phyloP scores from a whole-genome alignment of 768 basidiomycete species.

The Chalciporus chontae region DNA sequence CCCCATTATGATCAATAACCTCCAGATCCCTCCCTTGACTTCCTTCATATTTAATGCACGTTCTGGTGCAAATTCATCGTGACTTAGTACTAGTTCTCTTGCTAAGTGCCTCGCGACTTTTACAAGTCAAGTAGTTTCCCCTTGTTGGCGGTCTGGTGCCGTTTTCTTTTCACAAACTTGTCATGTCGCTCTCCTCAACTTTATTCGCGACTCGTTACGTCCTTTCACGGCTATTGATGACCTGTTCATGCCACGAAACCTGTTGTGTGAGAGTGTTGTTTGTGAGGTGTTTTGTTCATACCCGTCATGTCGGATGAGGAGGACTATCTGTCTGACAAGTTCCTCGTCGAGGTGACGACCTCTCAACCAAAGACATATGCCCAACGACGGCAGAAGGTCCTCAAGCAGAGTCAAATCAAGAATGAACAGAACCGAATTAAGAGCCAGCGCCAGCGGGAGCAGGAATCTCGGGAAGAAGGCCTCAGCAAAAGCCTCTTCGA shows the following conservation, averaged over 20 bases:
- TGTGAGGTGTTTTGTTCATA: conserved; percentile 20
- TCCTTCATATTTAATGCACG: conserved; percentile 27
- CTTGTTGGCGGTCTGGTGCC: conserved; percentile 43
- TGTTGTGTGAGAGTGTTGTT: conserved; percentile 3
- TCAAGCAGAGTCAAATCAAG: conserved; percentile 53
- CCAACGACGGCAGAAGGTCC: conserved; percentile 65
- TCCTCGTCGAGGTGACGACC: conserved; percentile 46
- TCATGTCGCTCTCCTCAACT: conserved; percentile 31
- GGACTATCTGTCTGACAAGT: conserved; percentile 89
- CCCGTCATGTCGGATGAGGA: conserved; percentile 65
- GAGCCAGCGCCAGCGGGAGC: conserved; percentile 59
- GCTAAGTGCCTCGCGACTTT: conserved; percentile 39
- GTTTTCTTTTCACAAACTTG: conserved; percentile 32
- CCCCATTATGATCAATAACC: conserved; percentile 9
- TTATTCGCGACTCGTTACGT: conserved; percentile 24
- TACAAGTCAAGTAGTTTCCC: conserved; percentile 28
- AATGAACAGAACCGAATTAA: conserved; percentile 68
- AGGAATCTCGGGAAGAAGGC: conserved; percentile 74
- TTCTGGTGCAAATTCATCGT: conserved; percentile 23
- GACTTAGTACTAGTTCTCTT: conserved; percentile 32
- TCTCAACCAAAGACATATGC: conserved; percentile 60
- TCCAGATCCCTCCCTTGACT: conserved; percentile 24
- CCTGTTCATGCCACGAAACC: conserved; percentile 14
- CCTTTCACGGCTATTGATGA: conserved; percentile 30
- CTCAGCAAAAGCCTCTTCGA: conserved; percentile 80